Base-by-base conservation (phyloP, 352 stramenopile genomes). In the Phytophthora idaei region DNA sequence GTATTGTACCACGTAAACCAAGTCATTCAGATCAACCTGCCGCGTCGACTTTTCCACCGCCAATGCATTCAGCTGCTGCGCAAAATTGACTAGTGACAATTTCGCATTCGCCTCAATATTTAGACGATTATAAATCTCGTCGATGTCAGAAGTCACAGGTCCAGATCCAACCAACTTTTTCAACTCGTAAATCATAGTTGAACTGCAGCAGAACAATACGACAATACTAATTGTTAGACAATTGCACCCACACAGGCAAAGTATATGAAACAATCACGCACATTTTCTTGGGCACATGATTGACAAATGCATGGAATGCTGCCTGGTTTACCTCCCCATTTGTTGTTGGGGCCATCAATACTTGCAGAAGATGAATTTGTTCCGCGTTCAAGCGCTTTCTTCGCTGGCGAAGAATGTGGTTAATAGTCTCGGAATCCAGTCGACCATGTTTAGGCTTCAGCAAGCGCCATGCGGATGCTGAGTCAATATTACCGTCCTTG, bases 401-500 rank as follows among this genome's bases (percentile, higher is more conserved):
- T 17, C 74, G 67, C 32, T 93, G 81, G 1, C 86, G 82, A 11
- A 94, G 59, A 51, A 93, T 74, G 28, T 83, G 71, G 28, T 93
- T 87, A 15, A 93, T 81, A 0, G 74, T 73, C 49, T 73, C 60
- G 2, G 76, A 73, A 45, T 90, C 79, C 17, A 90, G 60, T 10
- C 87, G 42, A 9, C 85, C 80, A 7, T 78, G 73, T 41, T 86
- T 89, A 3, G 77, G 83, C 27, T 83, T 88, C 8, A 94, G 63
- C 7, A 85, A 48, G 12, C 84, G 87, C 86, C 86, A 94, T n/a
- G 86, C 84, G 9, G 80, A 69, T 7, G 66, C 75, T 4, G 85
- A 92, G 62, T 94, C 86, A 32, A 94, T 92, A 53, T 91, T 89
- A 2, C 86, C 86, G 56, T 93, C 84, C 62, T 90, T 90, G 0